Evolutionary conservation across 2,329 filamentous ascomycete genomes (phyloP), one percentile per base, ranked within the genome.

Genomic region (Escovopsis sp.): DNA sequence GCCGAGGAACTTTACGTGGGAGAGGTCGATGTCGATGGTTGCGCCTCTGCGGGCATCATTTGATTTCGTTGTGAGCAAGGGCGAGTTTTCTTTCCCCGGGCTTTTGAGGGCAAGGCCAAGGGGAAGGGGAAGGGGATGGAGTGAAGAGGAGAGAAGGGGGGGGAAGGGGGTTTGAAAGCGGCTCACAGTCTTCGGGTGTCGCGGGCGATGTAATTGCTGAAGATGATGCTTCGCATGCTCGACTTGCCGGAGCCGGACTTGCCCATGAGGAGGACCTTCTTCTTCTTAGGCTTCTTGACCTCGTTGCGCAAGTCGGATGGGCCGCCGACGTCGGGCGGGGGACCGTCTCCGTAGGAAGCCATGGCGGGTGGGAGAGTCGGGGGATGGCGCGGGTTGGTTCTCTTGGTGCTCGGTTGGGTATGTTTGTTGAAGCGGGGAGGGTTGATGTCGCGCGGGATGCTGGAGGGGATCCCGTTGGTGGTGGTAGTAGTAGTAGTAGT

Each of bases 151-250:
- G 9, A 33, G 9, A 12, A 25, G 41, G 27, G 24, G 20, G 12
- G 13, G 4, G 34, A 7, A 33, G n/a, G 31, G 11, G 11, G n/a
- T n/a, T n/a, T n/a, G n/a, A n/a, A n/a, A n/a, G n/a, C n/a, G 16
- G 59, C 70, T 58, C 55, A 74, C 71, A 98, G 69, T 44, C 91
- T 72, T 33, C 91, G 75, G 7, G 94, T 94, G 61, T 98, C 91
- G 57, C 93, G 87, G 43, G 91, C 91, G 50, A 96, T 88, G 60
- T 95, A 96, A 64, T 96, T 96, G 69, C 85, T 94, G 65, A 98
- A 98, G 60, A 98, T 95, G 57, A 98, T 96, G 56, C 84, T 91
- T 49, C 91, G 77, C 91, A 98, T 98, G 43, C 87, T 95, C 35
- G 88, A 95, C 65, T 98, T 98, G 42, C 91, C 91, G 0, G 89